A percentile compares a stretch with the other conserved stretches of the same genome.
These are phyloP conservation scores for Colletotrichum karsti DNA, from an alignment of 2,329 filamentous ascomycete genomes.

Conservation along the genomic window DNA sequence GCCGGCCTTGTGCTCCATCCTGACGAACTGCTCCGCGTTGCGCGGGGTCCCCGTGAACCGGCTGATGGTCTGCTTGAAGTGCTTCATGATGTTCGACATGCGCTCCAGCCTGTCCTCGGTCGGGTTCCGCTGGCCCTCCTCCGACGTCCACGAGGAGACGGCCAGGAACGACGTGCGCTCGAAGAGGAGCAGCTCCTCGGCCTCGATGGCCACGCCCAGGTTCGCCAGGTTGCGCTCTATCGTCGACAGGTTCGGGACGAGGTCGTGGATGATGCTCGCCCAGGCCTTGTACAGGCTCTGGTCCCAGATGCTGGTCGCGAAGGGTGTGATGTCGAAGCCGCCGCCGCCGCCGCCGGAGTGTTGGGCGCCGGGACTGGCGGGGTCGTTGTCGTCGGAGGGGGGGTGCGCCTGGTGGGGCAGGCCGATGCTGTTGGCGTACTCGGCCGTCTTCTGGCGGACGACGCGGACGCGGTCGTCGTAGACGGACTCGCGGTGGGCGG, in stretches of 20 bases:
- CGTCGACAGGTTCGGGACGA: constrained; percentile 90
- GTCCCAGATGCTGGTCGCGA: constrained; percentile 98
- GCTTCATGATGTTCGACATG: constrained; percentile 97
- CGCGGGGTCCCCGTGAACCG: constrained; percentile 84
- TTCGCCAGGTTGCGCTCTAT: constrained; percentile 89
- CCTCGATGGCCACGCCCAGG: constrained; percentile 86
- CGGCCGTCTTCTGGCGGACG: constrained; percentile 76
- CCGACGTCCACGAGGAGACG: constrained; percentile 89
- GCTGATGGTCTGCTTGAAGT: constrained; percentile 88
- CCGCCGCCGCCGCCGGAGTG: too few species aligned
- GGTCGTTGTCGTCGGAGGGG: constrained; percentile 5
- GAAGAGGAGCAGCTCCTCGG: constrained; percentile 93
- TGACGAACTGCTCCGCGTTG: constrained; percentile 81
- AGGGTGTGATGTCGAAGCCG: constrained; percentile 80
- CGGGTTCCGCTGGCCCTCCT: constrained; percentile 80
- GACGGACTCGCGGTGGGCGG: constrained; percentile 78
- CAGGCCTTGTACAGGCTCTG: constrained; percentile 98
- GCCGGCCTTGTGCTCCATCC: constrained; percentile 82
- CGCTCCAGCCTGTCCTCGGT: constrained; percentile 92
- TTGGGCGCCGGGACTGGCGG: constrained; percentile 31
- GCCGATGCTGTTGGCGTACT: constrained; percentile 55
- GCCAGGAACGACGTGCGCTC: constrained; percentile 96
- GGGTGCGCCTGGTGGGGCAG: constrained; percentile 28
- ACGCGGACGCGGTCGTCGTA: constrained; percentile 85
- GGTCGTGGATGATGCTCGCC: constrained; percentile 96